Conservation (phyloP, 768 basidiomycete species). For the Lanmaoa rubissima region DNA sequence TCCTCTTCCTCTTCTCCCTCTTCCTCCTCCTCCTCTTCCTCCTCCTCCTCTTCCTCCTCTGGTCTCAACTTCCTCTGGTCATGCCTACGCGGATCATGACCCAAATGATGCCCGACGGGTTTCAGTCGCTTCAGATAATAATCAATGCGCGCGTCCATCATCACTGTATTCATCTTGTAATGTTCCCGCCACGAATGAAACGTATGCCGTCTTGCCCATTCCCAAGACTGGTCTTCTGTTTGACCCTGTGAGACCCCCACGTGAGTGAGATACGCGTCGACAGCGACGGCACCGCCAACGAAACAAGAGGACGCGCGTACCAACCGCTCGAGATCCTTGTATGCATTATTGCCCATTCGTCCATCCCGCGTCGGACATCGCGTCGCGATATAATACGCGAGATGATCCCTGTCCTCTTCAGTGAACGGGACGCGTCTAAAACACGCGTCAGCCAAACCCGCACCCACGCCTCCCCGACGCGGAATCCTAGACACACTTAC, state of each 20-base stretch:
- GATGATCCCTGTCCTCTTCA: conserved; percentile 39
- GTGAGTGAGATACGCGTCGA: not conserved
- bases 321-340: conserved; percentile 44
- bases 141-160: conserved; percentile 44
- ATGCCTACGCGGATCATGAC: conserved; percentile 26
- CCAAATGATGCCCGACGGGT: conserved; percentile 17
- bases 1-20: conserved; percentile 3
- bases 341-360: conserved; percentile 48
- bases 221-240: conserved; percentile 38
- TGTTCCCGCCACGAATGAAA: conserved; percentile 64
- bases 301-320: conserved; percentile 29
- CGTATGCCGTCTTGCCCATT: conserved; percentile 43
- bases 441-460: not conserved
- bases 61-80: not conserved
- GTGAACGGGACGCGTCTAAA: conserved; percentile 34
- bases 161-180: conserved; percentile 44
- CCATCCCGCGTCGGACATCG: conserved; percentile 42
- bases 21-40: not conserved
- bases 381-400: conserved; percentile 49
- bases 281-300: not conserved
- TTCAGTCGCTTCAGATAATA: conserved; percentile 23
- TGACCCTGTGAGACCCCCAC: conserved; percentile 16
- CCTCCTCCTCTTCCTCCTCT: conserved; percentile 11
- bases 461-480: not conserved
- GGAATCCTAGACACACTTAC: conserved; percentile 7